phyloP scores from a whole-genome alignment of 768 basidiomycete species.

The Cystobasidium tubakii region DNA sequence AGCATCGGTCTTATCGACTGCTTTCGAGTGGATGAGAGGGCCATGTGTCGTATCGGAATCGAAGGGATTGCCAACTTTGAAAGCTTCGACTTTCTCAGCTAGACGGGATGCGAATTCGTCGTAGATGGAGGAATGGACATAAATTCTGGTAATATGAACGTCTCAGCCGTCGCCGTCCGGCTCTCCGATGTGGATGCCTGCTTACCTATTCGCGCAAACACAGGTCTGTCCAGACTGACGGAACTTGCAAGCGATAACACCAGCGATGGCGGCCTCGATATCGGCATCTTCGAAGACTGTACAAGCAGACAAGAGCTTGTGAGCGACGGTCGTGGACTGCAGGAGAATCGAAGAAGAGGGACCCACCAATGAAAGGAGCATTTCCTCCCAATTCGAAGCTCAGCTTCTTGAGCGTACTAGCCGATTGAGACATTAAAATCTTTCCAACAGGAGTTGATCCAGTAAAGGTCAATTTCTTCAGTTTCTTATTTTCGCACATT shows the following conservation, averaged over 20 bases:
- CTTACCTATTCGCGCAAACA: constrained; percentile 47
- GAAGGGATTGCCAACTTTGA: constrained; percentile 75
- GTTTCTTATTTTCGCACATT: constrained; percentile 77
- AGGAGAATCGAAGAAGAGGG: too few species aligned
- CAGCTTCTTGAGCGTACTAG: constrained; percentile 50
- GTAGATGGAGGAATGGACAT: constrained; percentile 76
- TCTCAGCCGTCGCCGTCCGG: too few species aligned
- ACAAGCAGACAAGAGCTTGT: not conserved
- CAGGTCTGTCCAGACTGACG: constrained; percentile 64
- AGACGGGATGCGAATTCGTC: constrained; percentile 85
- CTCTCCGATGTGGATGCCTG: not conserved
- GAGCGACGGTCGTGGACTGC: too few species aligned
- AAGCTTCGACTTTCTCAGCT: constrained; percentile 57
- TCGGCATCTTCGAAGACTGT: constrained; percentile 85
- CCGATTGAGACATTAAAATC: constrained; percentile 49
- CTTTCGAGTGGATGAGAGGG: constrained; percentile 80
- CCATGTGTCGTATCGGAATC: constrained; percentile 69
- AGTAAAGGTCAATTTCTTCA: constrained; percentile 70
- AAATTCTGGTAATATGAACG: constrained; percentile 82
- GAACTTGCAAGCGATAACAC: constrained; percentile 54
- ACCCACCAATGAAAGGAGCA: constrained; percentile 72
- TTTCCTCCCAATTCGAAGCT: constrained; percentile 79
- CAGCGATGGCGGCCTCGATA: constrained; percentile 81
- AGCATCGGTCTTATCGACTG: constrained; percentile 72
- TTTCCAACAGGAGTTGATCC: constrained; percentile 49